These are phyloP conservation scores for Wickerhamomyces chambardii DNA, from an alignment of 805 yeast species.

Conservation along the genomic window DNA sequence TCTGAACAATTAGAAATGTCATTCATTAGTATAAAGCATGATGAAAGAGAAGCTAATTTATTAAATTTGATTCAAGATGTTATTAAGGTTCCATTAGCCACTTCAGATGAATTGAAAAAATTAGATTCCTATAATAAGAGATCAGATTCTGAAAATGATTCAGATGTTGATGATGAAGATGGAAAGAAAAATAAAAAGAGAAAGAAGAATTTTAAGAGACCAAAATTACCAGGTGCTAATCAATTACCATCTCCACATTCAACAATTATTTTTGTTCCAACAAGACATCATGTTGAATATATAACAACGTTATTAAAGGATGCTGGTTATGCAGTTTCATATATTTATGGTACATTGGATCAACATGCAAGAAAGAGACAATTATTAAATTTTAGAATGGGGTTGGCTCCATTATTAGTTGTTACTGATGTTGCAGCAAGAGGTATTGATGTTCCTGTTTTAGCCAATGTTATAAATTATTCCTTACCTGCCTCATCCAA, in stretches of 20 bases:
- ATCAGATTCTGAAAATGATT: slow-evolving; percentile 44
- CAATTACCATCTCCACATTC: slow-evolving; percentile 79
- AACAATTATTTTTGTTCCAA: slow-evolving; percentile 91
- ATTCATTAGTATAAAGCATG: slow-evolving; percentile 69
- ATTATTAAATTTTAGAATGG: slow-evolving; percentile 74
- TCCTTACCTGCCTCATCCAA: slow-evolving; percentile 89
- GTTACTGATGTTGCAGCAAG: slow-evolving; percentile 99
- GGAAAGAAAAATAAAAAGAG: slow-evolving; percentile 25
- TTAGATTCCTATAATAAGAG: slow-evolving; percentile 38
- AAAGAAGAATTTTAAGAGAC: slow-evolving; percentile 35
- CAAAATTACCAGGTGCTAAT: slow-evolving; percentile 67
- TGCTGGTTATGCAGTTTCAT: slow-evolving; percentile 82
- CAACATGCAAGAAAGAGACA: slow-evolving; percentile 93
- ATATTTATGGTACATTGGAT: slow-evolving; percentile 89
- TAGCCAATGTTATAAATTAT: slow-evolving; percentile 90
- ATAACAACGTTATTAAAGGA: slow-evolving; percentile 59
- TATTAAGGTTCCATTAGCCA: slow-evolving; percentile 75
- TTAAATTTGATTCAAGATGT: slow-evolving; percentile 72
- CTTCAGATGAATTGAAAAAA: slow-evolving; percentile 54
- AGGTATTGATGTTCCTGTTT: slow-evolving; percentile 96
- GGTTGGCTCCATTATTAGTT: slow-evolving; percentile 77
- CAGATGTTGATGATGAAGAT: slow-evolving; percentile 36
- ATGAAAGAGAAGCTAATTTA: slow-evolving; percentile 86
- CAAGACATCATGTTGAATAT: slow-evolving; percentile 97
- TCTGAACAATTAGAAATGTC: slow-evolving; percentile 90